Percentiles rank a stretch among this genome's conserved stretches.
Conservation (phyloP, 345 rosid genomes). For the Ailanthus altissimus region DNA sequence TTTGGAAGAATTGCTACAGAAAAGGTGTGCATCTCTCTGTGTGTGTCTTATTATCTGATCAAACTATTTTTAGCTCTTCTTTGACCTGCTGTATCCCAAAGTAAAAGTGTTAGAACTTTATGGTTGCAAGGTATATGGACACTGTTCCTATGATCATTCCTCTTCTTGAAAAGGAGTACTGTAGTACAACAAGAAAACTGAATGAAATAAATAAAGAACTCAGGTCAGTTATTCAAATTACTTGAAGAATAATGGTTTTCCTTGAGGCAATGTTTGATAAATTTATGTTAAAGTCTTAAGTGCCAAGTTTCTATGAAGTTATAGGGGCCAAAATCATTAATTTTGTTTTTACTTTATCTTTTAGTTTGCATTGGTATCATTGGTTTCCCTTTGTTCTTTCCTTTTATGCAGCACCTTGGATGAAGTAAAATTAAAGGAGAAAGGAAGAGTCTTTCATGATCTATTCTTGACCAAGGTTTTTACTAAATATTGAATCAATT, state of each 20-base stretch:
- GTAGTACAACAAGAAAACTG: conserved; percentile 61
- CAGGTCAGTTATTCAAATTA: conserved; percentile 49
- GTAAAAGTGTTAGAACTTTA: conserved; percentile 23
- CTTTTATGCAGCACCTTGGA: conserved; percentile 69
- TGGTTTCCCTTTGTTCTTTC: conserved; percentile 15
- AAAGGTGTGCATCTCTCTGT: conserved; percentile 46
- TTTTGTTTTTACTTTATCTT: background rate
- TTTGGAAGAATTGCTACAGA: conserved; percentile 84
- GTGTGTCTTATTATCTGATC: background rate
- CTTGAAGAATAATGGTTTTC: background rate
- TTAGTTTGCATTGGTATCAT: background rate
- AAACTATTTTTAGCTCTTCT: background rate
- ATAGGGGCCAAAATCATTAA: background rate
- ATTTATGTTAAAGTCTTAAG: too few relatives aligned
- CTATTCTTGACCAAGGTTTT: conserved; percentile 83
- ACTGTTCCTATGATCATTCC: conserved; percentile 89
- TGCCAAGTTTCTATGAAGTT: background rate
- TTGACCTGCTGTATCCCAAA: conserved; percentile 14
- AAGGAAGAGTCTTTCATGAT: conserved; percentile 85
- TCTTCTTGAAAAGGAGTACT: conserved; percentile 84
- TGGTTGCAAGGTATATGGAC: conserved; percentile 73
- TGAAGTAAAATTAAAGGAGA: conserved; percentile 89
- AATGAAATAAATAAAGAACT: conserved; percentile 78
- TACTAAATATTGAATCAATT: conserved; percentile 5
- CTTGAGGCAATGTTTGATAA: conserved; percentile 18